Evolutionary conservation across 305 asterid species (phyloP).

Genomic region (Fraxinus baroniana): DNA sequence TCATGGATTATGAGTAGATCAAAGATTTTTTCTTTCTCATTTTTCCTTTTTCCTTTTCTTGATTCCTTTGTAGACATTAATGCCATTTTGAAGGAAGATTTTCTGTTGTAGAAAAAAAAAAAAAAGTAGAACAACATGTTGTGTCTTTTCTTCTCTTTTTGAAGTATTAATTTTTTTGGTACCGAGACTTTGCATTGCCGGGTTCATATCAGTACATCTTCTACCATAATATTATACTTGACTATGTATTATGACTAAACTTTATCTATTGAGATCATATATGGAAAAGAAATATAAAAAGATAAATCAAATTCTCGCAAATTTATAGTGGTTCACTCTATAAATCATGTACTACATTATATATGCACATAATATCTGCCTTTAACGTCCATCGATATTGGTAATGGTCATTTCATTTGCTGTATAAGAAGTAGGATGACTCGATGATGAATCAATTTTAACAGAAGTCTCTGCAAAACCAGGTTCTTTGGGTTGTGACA

Average conservation of each 20-base stretch:
- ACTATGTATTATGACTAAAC: too few species aligned
- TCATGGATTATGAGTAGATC: too few species aligned
- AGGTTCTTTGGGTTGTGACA: conserved; percentile 15
- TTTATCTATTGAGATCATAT: too few species aligned
- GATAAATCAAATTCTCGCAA: too few species aligned
- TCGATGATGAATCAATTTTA: neutral
- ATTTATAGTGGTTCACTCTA: neutral
- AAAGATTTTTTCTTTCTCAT: too few species aligned
- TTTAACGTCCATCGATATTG: neutral
- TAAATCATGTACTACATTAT: neutral
- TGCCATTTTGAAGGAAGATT: neutral
- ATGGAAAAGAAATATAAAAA: too few species aligned
- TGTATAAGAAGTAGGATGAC: neutral
- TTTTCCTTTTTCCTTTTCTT: neutral
- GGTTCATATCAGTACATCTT: neutral
- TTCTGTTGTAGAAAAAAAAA: neutral
- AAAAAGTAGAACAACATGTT: neutral
- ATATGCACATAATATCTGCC: neutral
- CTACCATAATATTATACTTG: too few species aligned
- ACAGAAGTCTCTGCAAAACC: neutral
- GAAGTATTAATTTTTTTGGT: too few species aligned
- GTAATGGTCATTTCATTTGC: neutral
- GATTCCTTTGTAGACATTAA: neutral
- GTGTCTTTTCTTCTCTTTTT: neutral
- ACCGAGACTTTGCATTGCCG: neutral